Percentiles rank a stretch among this genome's conserved stretches.
These are phyloP conservation scores for Fagopyrum tataricum DNA, from an alignment of 148 eudicot genomes.

Conservation along the genomic window DNA sequence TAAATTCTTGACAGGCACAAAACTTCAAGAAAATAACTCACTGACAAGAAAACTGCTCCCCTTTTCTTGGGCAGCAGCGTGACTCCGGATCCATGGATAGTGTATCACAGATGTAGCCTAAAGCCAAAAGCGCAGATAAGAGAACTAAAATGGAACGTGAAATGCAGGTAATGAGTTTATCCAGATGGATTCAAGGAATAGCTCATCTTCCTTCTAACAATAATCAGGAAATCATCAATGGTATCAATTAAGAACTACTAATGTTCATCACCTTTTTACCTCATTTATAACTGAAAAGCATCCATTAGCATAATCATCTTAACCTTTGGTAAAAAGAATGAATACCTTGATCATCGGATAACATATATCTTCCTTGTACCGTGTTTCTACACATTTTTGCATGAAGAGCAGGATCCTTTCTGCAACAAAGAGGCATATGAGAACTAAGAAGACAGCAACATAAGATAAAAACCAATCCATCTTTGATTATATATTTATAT, in stretches of 20 bases:
- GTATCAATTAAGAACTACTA: not conserved
- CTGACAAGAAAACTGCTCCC: conserved; percentile 90
- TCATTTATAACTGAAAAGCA: not conserved
- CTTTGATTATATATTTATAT: not conserved
- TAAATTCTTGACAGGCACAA: not conserved
- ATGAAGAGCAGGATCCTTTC: conserved; percentile 52
- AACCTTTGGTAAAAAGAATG: conserved; percentile 8
- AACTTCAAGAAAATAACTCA: conserved; percentile 49
- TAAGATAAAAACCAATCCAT: not conserved
- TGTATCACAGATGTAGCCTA: conserved; percentile 90
- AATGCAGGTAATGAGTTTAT: not conserved
- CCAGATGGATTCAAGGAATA: not conserved
- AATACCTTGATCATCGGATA: conserved; percentile 82
- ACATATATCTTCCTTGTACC: conserved; percentile 85
- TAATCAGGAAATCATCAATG: not conserved
- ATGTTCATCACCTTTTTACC: not conserved
- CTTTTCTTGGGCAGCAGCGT: conserved; percentile 70
- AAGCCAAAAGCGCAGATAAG: conserved; percentile 19
- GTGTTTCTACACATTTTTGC: conserved; percentile 57
- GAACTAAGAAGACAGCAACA: not conserved
- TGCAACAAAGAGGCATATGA: conserved; percentile 20
- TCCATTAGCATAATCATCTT: not conserved
- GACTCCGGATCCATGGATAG: conserved; percentile 69
- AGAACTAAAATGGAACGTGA: conserved; percentile 6
- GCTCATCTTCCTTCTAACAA: not conserved